Conservation (phyloP, 371 early-diverging fungal species). For the Rhizopus arrhizus region DNA sequence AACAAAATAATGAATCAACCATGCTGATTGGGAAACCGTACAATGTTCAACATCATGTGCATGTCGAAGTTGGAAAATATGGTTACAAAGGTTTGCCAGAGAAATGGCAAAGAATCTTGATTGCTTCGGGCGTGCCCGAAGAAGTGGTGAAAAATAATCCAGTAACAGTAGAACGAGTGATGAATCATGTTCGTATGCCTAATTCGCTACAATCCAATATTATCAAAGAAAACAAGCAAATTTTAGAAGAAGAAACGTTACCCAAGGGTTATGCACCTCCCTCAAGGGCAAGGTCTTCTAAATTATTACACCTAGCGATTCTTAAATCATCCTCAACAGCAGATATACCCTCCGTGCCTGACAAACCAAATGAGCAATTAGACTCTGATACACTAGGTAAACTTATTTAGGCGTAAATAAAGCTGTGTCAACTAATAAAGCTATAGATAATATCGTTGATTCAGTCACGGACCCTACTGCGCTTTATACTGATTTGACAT, state of each 20-base stretch:
- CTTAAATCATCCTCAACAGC: slow-evolving; percentile 21
- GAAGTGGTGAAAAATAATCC: slow-evolving; percentile 59
- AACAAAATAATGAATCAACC: slow-evolving; percentile 13
- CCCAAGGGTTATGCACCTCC: slow-evolving; percentile 55
- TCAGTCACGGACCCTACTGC: slow-evolving; percentile 46
- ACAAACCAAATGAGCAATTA: slow-evolving; percentile 9
- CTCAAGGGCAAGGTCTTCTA: slow-evolving; percentile 45
- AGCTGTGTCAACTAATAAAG: too few relatives aligned
- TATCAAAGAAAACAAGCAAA: too few relatives aligned
- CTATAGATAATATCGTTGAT: slow-evolving; percentile 28
- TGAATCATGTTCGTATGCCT: slow-evolving; percentile 62
- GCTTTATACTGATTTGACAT: slow-evolving; percentile 53
- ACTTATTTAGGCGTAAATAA: too few relatives aligned
- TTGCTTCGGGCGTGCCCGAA: slow-evolving; percentile 60
- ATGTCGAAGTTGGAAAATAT: slow-evolving; percentile 59
- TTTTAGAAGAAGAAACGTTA: slow-evolving; percentile 12
- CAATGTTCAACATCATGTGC: slow-evolving; percentile 64
- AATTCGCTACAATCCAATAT: slow-evolving; percentile 40
- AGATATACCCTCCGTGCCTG: slow-evolving; percentile 26
- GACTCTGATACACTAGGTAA: slow-evolving; percentile 26
- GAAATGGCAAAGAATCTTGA: slow-evolving; percentile 59
- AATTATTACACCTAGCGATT: slow-evolving; percentile 32
- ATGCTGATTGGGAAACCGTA: slow-evolving; percentile 63
- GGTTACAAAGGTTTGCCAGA: slow-evolving; percentile 58
- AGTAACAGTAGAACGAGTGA: slow-evolving; percentile 51